Percentiles rank a stretch among this genome's conserved stretches.
These are phyloP conservation scores for Lumnitzera littorea DNA, from an alignment of 345 rosid genomes.

Conservation along the genomic window DNA sequence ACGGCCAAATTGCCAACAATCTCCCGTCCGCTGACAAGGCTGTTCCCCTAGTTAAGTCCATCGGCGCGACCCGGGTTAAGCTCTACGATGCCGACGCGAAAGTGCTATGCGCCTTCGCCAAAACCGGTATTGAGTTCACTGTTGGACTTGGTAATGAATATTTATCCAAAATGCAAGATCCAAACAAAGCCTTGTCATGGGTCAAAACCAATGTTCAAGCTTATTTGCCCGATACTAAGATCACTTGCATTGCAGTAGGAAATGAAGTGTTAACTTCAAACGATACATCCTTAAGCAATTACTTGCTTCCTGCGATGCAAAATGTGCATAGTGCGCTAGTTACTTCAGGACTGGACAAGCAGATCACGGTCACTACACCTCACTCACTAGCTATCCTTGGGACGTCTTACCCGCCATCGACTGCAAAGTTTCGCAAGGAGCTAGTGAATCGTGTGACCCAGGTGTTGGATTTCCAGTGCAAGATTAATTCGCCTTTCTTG, in stretches of 20 bases:
- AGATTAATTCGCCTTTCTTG: conserved; percentile 33
- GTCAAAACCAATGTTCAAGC: conserved; percentile 32
- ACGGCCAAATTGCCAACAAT: conserved; percentile 43
- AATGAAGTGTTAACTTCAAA: conserved; percentile 37
- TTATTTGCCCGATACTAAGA: conserved; percentile 38
- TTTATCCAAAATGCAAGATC: conserved; percentile 29
- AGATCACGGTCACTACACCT: conserved; percentile 35
- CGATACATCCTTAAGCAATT: conserved; percentile 19
- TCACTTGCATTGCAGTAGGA: conserved; percentile 36
- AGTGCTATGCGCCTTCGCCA: conserved; percentile 37
- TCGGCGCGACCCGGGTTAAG: conserved; percentile 37
- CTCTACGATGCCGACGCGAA: conserved; percentile 40
- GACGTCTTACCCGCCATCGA: conserved; percentile 44
- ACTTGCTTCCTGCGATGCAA: conserved; percentile 39
- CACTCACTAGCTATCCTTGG: conserved; percentile 38
- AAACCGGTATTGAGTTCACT: conserved; percentile 36
- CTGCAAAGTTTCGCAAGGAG: conserved; percentile 35
- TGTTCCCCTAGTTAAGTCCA: conserved; percentile 32
- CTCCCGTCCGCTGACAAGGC: conserved; percentile 34
- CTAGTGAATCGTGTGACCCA: conserved; percentile 18
- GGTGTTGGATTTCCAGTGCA: conserved; percentile 25
- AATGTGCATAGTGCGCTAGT: conserved; percentile 26
- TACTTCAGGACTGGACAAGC: conserved; percentile 23
- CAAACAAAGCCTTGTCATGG: conserved; percentile 29
- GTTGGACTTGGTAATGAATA: conserved; percentile 42